Percentiles rank a stretch among this genome's conserved stretches.
Evolutionary conservation across 1,139 yeast genomes (phyloP).

Genomic region (Blastobotrys ciferrii): DNA sequence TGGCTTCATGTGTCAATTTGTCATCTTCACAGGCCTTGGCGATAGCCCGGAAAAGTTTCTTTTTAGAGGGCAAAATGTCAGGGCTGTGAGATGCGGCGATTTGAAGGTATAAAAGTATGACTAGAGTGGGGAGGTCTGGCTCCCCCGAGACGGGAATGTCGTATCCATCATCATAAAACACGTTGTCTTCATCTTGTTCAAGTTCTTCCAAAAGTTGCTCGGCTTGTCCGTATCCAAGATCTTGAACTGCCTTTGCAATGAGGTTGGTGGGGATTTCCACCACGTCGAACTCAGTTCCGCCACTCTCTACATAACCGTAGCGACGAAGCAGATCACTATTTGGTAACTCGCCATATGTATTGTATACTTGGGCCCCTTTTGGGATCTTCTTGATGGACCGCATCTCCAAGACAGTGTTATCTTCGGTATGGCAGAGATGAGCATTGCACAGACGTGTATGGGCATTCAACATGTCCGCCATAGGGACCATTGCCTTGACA

Average conservation of each 20-base stretch:
- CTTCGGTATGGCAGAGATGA: conserved; percentile 44
- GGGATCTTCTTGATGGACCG: conserved; percentile 60
- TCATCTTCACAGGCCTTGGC: conserved; percentile 23
- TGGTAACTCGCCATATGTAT: conserved; percentile 88
- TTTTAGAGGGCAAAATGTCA: conserved; percentile 5
- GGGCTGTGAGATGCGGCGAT: conserved; percentile 1
- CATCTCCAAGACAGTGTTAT: conserved; percentile 56
- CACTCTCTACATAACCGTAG: conserved; percentile 83
- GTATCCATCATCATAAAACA: conserved; percentile 35
- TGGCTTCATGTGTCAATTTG: conserved; percentile 22
- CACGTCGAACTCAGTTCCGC: conserved; percentile 74
- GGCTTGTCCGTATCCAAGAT: conserved; percentile 17
- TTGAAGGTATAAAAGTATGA: conserved; percentile 14
- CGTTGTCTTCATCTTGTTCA: conserved; percentile 27
- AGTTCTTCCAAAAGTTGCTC: conserved; percentile 21
- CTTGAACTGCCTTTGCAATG: conserved; percentile 24
- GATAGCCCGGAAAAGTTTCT: conserved; percentile 20
- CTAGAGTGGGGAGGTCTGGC: conserved; percentile 25
- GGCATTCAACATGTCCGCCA: conserved; percentile 88
- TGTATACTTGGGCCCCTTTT: conserved; percentile 72
- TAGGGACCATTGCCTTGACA: conserved; percentile 84
- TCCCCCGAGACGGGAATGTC: conserved; percentile 31
- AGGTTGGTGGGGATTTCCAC: conserved; percentile 55
- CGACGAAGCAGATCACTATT: conserved; percentile 83
- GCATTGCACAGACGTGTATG: conserved; percentile 82